phyloP scores from a whole-genome alignment of 306 rosid species.

The Acmispon strigosus region DNA sequence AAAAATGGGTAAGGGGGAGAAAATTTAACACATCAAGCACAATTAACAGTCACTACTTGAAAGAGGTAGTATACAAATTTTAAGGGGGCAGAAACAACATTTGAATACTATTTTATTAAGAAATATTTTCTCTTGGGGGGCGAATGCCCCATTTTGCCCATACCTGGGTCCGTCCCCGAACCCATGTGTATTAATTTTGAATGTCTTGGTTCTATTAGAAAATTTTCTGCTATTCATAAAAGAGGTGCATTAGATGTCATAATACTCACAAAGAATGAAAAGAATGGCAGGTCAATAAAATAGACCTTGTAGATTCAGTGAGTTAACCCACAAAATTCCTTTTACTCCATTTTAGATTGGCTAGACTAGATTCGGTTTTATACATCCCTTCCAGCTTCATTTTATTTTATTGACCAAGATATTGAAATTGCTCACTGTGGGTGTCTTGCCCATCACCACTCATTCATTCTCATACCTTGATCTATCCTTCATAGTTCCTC shows the following conservation, averaged over 20 bases:
- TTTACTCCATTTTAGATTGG: background rate
- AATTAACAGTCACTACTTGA: too few species aligned
- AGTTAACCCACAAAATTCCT: background rate
- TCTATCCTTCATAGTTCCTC: background rate
- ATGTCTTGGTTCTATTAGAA: background rate
- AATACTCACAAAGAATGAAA: background rate
- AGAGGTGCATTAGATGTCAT: background rate
- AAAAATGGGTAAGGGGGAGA: too few species aligned
- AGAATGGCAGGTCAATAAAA: too few species aligned
- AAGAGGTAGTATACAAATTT: too few species aligned
- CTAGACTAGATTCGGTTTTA: background rate
- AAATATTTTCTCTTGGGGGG: too few species aligned
- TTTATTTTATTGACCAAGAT: background rate
- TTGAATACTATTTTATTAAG: too few species aligned
- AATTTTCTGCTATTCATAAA: background rate
- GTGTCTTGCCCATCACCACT: background rate
- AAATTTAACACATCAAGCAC: too few species aligned
- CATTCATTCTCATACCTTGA: background rate
- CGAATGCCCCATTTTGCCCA: too few species aligned
- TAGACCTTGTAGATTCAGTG: too few species aligned
- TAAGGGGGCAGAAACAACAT: too few species aligned
- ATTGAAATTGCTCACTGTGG: background rate
- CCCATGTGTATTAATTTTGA: background rate
- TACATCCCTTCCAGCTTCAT: background rate
- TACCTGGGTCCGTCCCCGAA: too few species aligned